Conservation (phyloP, 768 basidiomycete genomes). For the Macrolepiota albuminosa region DNA sequence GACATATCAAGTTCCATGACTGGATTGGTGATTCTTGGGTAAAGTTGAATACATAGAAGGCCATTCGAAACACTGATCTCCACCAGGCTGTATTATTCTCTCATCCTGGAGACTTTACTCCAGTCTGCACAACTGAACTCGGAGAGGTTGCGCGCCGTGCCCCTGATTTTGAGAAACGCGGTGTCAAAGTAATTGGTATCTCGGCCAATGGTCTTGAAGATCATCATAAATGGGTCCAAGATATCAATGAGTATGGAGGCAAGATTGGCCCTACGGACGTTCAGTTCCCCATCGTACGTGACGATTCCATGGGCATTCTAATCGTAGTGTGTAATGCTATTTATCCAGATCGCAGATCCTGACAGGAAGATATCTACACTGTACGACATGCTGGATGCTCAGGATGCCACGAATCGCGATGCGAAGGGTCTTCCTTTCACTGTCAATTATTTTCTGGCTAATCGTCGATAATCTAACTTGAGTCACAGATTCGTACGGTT, state of each 20-base stretch:
- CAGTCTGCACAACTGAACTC: conserved; percentile 95
- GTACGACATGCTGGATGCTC: conserved; percentile 96
- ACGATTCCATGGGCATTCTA: background rate
- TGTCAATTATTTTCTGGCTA: conserved; percentile 29
- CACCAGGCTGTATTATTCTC: conserved; percentile 85
- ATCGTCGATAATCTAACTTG: background rate
- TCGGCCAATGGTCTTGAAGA: conserved; percentile 86
- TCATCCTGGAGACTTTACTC: conserved; percentile 91
- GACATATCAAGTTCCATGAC: conserved; percentile 88
- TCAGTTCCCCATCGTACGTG: conserved; percentile 84
- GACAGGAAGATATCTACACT: conserved; percentile 80
- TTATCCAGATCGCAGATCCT: conserved; percentile 79
- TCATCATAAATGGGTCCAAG: conserved; percentile 85
- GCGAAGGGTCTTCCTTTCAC: conserved; percentile 92
- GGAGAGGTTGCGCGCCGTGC: conserved; percentile 90
- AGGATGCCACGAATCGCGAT: conserved; percentile 88
- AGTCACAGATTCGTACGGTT: conserved; percentile 82
- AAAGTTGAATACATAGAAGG: conserved; percentile 18
- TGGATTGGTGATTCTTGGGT: conserved; percentile 91
- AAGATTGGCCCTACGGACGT: conserved; percentile 69
- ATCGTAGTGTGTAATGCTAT: background rate
- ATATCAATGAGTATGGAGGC: conserved; percentile 78
- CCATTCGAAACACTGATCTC: conserved; percentile 1
- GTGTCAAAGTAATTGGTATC: conserved; percentile 91
- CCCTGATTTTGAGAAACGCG: conserved; percentile 78